Evolutionary conservation across 2,329 filamentous ascomycete genomes (phyloP), one percentile per base, ranked within the genome.

Genomic region (Neurospora crassa): DNA sequence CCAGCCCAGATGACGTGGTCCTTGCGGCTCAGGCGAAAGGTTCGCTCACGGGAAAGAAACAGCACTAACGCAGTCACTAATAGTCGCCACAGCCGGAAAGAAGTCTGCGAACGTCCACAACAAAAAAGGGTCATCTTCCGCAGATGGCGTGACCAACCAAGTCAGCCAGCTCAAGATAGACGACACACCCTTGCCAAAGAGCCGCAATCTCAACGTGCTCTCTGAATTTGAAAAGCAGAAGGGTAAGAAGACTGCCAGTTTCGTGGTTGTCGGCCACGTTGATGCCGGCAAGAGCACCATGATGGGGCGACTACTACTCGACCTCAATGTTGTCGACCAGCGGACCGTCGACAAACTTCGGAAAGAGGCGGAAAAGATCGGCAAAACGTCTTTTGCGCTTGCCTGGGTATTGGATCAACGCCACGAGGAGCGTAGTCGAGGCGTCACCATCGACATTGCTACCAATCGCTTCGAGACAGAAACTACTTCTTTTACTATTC

Each of bases 201-300:
- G 86, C 76, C 97, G 96, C 79, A 94, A 96, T 70, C 81, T 98
- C 24, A 89, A 98, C 79, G 94, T 98, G 3, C 78, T 95, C 42
- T 88, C 89, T 67, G 94, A 97, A 78, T 95, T 91, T 77, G 87
- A 91, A 76, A 93, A 90, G 74, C 87, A 89, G 69, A 87, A 89
- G 70, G 86, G 86, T 75, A 98, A 97, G 81, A 92, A 91, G 75
- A 91, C 89, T 70, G 91, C 92, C 59, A 97, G 93, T 79, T 97
- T 97, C 81, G 94, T 97, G 8, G 94, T 97, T 42, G 94, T 97
- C 76, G 94, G 96, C 16, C 96, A 99, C 79, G 96, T 99, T 70
- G 96, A 99, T 80, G 95, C 96, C 69, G 96, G 96, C 69, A 99
- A 99, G 81, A 97, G 94, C 79, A 99, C 96, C 6, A 86, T 99